A percentile compares a stretch with the other conserved stretches of the same genome.
phyloP scores from a whole-genome alignment of 2,329 filamentous ascomycete genomes.

The Ophiostoma piceae region DNA sequence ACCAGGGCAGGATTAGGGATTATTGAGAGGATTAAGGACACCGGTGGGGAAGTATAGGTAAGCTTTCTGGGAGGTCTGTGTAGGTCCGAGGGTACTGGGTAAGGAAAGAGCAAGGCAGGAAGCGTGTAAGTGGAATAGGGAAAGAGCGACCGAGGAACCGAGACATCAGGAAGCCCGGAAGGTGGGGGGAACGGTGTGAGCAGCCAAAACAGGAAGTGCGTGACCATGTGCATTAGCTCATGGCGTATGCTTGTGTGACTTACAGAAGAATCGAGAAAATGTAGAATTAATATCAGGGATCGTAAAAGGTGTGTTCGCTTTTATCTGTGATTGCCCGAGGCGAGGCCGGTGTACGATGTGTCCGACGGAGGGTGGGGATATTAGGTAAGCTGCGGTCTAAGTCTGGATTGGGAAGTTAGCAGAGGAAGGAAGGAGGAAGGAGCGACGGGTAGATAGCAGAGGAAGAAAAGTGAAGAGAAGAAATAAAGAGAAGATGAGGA shows the following conservation, averaged over 20 bases:
- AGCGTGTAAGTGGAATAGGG: not conserved
- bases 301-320: not conserved
- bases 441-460: not conserved
- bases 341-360: conserved; percentile 4
- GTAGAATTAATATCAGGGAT: not conserved
- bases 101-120: not conserved
- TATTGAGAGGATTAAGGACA: not conserved
- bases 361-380: not conserved
- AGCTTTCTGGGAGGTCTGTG: not conserved
- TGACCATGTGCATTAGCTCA: conserved; percentile 11
- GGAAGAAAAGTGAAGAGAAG: not conserved
- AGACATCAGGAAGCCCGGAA: not conserved
- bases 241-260: conserved; percentile 10
- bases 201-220: not conserved
- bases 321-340: not conserved
- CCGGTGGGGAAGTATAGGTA: conserved; percentile 10
- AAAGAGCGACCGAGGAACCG: not conserved
- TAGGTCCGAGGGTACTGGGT: not conserved
- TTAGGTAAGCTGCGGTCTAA: not conserved
- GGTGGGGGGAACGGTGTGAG: not conserved
- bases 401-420: conserved; percentile 14
- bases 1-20: not conserved
- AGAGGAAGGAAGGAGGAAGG: not conserved
- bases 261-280: not conserved
- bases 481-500: not conserved